Base-by-base conservation (phyloP, 345 rosid genomes). In the Angophora floribunda region DNA sequence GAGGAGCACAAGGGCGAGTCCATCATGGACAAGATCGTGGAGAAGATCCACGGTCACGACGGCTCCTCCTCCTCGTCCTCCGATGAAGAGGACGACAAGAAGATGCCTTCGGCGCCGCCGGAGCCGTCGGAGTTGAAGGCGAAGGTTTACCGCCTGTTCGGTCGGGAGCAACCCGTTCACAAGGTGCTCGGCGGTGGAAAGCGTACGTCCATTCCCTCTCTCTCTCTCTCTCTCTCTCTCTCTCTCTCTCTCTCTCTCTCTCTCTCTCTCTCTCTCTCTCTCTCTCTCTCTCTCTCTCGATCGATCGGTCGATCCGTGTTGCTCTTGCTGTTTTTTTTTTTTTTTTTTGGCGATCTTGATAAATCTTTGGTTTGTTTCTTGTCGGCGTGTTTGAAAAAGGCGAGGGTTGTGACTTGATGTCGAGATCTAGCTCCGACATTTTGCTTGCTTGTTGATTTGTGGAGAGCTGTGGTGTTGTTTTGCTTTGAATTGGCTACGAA, bases 121-220 rank as follows among this genome's bases (percentile, higher is more conserved):
- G 7, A 3, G 67, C 67, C 67, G 67, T 26, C 8, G 55, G 75
- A 75, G 86, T 9, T 63, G 32, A 90, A 90, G 87, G 67, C 87
- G 19, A 93, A 92, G 88, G 70, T 91, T 70, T 88, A 86, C 70
- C 94, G 92, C 51, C 89, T 92, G 53, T 93, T 92, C 26, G 95
- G 95, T 44, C 88, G 95, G 28, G 93, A 93, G 86, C 89, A 89
- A 91, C 95, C 95, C 36, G 94, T 92, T 6, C 95, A 93, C 87
- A 65, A 90, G 87, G 95, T 92, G 70, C 88, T 93, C 63, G 95
- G 94, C 45, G 93, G 95, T 61, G 94, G 95, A 44, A 93, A 92
- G 89, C 91, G 95, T 93, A 89, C 51, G 92, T 86, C 47, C 36
- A 30, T 7, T 82, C 87, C 41, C 36, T 19, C n/a, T 30, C 44